Conservation (phyloP, 2,329 filamentous ascomycete genomes). For the Drechslerella coelobrocha region DNA sequence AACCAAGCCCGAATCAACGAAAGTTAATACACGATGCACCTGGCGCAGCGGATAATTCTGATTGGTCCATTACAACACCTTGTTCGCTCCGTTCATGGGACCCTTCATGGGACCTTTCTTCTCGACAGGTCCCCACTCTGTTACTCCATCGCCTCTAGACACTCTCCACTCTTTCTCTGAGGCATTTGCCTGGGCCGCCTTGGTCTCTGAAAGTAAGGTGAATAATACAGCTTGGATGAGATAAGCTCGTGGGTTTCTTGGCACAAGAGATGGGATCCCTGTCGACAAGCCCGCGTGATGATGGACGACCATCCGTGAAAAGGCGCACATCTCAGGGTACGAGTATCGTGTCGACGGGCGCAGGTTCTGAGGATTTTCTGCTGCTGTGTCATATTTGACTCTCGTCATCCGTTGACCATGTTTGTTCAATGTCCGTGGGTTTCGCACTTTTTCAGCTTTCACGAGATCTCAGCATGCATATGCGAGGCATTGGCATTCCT, state of each 20-base stretch:
- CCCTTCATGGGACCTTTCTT: slow-evolving; percentile 27
- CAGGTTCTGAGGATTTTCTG: no score
- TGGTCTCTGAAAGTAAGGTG: neutral
- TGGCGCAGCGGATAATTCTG: slow-evolving; percentile 39
- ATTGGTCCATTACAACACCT: slow-evolving; percentile 32
- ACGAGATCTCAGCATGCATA: neutral
- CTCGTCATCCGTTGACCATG: no score
- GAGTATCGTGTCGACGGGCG: no score
- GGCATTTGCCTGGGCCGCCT: slow-evolving; percentile 19
- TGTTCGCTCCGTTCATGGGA: slow-evolving; percentile 24
- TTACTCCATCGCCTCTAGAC: neutral
- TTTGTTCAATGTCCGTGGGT: no score
- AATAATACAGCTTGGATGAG: slow-evolving; percentile 20
- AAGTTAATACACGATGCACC: slow-evolving; percentile 49
- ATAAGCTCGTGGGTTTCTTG: slow-evolving; percentile 35
- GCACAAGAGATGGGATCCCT: slow-evolving; percentile 21
- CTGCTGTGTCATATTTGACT: no score
- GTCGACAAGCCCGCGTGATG: slow-evolving; percentile 25
- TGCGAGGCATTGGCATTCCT: neutral
- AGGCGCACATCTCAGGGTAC: no score
- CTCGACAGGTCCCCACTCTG: slow-evolving; percentile 35
- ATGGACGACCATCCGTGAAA: slow-evolving; percentile 13
- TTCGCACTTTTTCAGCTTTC: neutral
- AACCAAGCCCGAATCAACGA: slow-evolving; percentile 30
- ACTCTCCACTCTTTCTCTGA: slow-evolving; percentile 23